Evolutionary conservation across 805 yeast species (phyloP).

Genomic region (Nakazawaea wickerhamii): DNA sequence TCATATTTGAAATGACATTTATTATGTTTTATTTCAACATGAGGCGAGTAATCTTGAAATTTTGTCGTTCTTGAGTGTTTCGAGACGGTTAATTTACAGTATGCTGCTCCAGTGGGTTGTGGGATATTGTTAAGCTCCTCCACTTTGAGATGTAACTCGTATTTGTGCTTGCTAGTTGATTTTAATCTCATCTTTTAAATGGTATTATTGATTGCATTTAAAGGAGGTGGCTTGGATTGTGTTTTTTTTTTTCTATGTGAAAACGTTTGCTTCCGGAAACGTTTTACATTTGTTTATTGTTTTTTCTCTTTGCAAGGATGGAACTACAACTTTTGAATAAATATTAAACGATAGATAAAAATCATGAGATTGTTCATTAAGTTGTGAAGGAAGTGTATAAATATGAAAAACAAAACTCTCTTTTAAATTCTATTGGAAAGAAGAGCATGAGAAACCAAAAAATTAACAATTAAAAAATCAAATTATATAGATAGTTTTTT

Average conservation of each 20-base stretch:
- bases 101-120: conserved; percentile 64
- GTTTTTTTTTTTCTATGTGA: not conserved
- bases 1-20: conserved; percentile 43
- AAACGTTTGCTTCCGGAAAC: not conserved
- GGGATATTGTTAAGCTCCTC: conserved; percentile 82
- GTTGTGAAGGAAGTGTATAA: no score
- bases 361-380: no score
- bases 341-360: no score
- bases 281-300: no score
- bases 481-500: not conserved
- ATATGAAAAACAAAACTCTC: not conserved
- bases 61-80: conserved; percentile 13
- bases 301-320: no score
- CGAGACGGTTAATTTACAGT: conserved; percentile 35
- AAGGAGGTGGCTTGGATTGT: not conserved
- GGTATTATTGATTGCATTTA: not conserved
- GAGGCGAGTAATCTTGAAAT: conserved; percentile 34
- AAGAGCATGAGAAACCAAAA: not conserved
- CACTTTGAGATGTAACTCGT: conserved; percentile 51
- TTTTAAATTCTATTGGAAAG: not conserved
- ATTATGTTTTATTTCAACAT: conserved; percentile 43
- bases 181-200: conserved; percentile 28
- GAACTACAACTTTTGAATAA: no score
- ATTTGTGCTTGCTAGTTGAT: conserved; percentile 37
- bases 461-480: not conserved